Evolutionary conservation across 495 filamentous ascomycete species (phyloP), one percentile per base, ranked within the genome.

Genomic region (Podospora fimiseda): DNA sequence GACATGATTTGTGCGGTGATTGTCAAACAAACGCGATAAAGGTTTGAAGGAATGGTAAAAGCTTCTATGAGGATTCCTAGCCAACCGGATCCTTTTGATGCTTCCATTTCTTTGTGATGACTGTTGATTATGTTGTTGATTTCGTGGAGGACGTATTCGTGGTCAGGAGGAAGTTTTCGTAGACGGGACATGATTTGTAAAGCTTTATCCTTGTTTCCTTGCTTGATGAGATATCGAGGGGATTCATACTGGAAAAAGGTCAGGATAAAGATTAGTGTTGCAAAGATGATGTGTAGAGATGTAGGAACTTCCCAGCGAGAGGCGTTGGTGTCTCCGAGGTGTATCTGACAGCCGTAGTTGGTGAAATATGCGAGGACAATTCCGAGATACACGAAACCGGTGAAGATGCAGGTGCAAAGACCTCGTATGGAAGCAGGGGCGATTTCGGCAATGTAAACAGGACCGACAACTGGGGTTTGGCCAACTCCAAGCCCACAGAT

Each of bases 221-320:
- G 59, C 66, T 80, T 79, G 62, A 80, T 69, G 18, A 84, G 69
- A 57, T 70, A 82, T 1, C 81, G 74, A 0, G 82, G 80, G 43
- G 77, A 78, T 61, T 89, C 85, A 49, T 75, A 75, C 37, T 84
- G 78, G 46, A 85, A 70, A 62, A 88, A 80, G 2, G 80, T 80
- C 24, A 87, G 72, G 48, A 78, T 50, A 57, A 85, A 76, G 61
- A 89, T 84, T 18, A 89, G 65, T 0, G 80, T 76, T 4, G 85
- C 82, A 58, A 89, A 88, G 23, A 88, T 85, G 66, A 90, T 78
- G 52, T 90, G 85, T 19, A 87, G 65, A 54, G 78, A 81, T 2
- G 80, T 87, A 0, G 85, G 82, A n/a, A 84, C 78, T 3, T 75
- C 70, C 79, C 82, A 86, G 60, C 83, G 78, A 9, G 75, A 72